Percentiles rank a stretch among this genome's conserved stretches.
These are phyloP conservation scores for Phytophthora megakarya DNA, from an alignment of 352 stramenopile genomes.

Conservation along the genomic window DNA sequence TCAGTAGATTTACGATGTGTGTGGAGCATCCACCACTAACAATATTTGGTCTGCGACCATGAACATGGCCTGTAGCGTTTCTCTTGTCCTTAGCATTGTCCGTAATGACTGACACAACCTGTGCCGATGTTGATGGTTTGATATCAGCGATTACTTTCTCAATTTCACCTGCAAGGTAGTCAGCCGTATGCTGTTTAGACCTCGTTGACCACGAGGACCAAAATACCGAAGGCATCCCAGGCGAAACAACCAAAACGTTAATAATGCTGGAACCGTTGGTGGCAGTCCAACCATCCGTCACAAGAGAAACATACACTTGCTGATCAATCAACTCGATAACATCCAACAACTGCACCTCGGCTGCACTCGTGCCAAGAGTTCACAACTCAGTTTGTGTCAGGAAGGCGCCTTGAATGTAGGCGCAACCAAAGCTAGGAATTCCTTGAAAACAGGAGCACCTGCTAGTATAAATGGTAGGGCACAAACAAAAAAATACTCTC, in stretches of 20 bases:
- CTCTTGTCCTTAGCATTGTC: background rate
- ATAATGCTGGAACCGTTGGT: background rate
- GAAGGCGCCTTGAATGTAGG: too few species aligned
- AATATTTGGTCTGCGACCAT: background rate
- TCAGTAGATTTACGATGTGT: too few species aligned
- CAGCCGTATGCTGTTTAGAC: background rate
- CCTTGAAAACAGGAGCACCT: too few species aligned
- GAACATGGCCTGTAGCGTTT: background rate
- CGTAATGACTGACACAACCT: background rate
- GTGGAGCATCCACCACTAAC: background rate
- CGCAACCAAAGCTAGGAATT: too few species aligned
- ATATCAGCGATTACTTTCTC: slow-evolving; percentile 1
- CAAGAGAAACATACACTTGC: background rate
- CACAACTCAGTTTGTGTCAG: too few species aligned
- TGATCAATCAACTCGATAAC: slow-evolving; percentile 4
- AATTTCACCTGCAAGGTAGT: background rate
- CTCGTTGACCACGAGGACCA: slow-evolving; percentile 1
- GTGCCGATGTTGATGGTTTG: background rate
- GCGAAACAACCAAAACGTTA: background rate
- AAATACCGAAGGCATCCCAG: background rate
- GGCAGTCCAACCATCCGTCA: background rate
- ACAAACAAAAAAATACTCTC: too few species aligned
- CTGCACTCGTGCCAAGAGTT: too few species aligned
- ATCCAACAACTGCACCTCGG: too few species aligned
- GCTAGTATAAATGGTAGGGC: too few species aligned